Conservation (phyloP, 164 flowering plant species). For the Houttuynia cordata region DNA sequence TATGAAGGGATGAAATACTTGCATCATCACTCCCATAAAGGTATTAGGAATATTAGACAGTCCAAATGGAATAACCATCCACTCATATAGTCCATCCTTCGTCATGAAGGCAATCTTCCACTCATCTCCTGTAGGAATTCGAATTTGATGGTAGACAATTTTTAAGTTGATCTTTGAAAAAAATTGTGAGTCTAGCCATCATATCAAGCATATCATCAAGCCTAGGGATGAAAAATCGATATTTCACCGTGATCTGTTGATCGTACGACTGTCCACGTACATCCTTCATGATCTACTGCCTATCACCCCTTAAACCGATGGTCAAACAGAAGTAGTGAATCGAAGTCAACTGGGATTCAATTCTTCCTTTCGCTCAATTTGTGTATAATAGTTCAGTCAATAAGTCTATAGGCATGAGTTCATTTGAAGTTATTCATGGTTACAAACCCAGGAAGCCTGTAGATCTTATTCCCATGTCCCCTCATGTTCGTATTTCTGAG, state of each 20-base stretch:
- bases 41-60: neutral
- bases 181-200: neutral
- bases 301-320: too few relatives aligned
- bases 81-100: conserved; percentile 1
- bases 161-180: too few relatives aligned
- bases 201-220: neutral
- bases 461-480: too few relatives aligned
- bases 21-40: neutral
- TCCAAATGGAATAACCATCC: conserved; percentile 2
- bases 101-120: neutral
- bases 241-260: neutral
- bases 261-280: neutral
- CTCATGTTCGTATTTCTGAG: too few relatives aligned
- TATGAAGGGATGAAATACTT: neutral
- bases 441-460: too few relatives aligned
- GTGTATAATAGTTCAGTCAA: too few relatives aligned
- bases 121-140: neutral
- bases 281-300: neutral
- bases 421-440: too few relatives aligned
- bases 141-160: too few relatives aligned
- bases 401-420: too few relatives aligned
- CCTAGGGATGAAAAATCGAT: neutral
- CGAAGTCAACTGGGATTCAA: too few relatives aligned
- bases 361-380: too few relatives aligned
- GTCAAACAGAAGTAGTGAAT: too few relatives aligned